Percentiles rank a stretch among this genome's conserved stretches.
Evolutionary conservation across 805 yeast species (phyloP).

Genomic region (Soucietia sequanensis): DNA sequence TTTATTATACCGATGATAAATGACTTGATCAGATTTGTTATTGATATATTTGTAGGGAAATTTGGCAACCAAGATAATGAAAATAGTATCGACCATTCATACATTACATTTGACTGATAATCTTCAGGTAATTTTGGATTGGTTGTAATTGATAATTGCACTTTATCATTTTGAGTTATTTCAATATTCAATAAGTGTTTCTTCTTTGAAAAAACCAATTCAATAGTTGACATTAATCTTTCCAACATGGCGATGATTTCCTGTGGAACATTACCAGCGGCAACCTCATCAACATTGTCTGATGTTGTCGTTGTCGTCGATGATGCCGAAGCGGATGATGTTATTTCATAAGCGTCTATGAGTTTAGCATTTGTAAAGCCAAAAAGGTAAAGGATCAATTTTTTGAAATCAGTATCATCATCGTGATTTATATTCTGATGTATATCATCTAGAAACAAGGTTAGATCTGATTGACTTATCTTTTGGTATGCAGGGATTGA

Average conservation of each 20-base stretch:
- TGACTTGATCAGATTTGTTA: slow-evolving; percentile 24
- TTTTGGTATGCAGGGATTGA: slow-evolving; percentile 11
- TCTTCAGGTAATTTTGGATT: slow-evolving; percentile 1
- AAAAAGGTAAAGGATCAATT: slow-evolving; percentile 30
- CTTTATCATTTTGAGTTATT: slow-evolving; percentile 15
- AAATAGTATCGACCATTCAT: slow-evolving; percentile 31
- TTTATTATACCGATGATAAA: slow-evolving; percentile 33
- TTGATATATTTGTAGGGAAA: slow-evolving; percentile 9
- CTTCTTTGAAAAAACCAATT: slow-evolving; percentile 31
- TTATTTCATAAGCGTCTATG: neutral
- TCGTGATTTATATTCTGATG: slow-evolving; percentile 27
- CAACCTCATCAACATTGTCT: slow-evolving; percentile 5
- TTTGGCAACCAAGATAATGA: slow-evolving; percentile 23
- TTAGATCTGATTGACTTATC: slow-evolving; percentile 26
- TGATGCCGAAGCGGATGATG: too few relatives aligned
- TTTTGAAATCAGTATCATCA: slow-evolving; percentile 34
- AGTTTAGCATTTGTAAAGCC: slow-evolving; percentile 26
- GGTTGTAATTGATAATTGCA: slow-evolving; percentile 5
- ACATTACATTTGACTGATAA: slow-evolving; percentile 12
- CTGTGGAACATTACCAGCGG: too few relatives aligned
- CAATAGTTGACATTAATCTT: slow-evolving; percentile 27
- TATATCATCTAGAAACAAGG: slow-evolving; percentile 33
- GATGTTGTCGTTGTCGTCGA: too few relatives aligned
- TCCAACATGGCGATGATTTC: slow-evolving; percentile 13
- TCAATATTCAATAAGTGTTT: slow-evolving; percentile 21